Evolutionary conservation across 768 basidiomycete genomes (phyloP).

Genomic region (Kwoniella sp.): DNA sequence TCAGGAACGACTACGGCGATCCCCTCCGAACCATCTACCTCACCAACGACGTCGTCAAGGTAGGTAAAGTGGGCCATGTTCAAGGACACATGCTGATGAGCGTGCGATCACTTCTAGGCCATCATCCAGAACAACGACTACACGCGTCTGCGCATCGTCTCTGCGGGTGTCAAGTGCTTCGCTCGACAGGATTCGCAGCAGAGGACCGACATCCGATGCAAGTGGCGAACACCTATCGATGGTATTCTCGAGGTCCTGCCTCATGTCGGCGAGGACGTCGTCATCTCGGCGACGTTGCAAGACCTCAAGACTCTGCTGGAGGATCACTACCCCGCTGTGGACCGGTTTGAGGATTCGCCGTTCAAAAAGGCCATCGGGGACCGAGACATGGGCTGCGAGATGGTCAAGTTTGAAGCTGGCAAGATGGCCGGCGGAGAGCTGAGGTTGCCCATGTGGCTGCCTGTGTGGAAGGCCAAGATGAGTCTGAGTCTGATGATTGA

Average conservation of each 20-base stretch:
- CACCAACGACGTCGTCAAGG: constrained; percentile 75
- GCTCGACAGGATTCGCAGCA: constrained; percentile 72
- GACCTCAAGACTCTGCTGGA: constrained; percentile 66
- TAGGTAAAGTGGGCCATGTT: constrained; percentile 18
- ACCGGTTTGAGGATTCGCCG: constrained; percentile 30
- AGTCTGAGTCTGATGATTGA: constrained; percentile 90
- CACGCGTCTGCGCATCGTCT: constrained; percentile 74
- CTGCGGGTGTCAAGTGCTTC: constrained; percentile 91
- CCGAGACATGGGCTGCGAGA: constrained; percentile 54
- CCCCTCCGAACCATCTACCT: constrained; percentile 73
- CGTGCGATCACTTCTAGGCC: constrained; percentile 36
- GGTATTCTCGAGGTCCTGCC: constrained; percentile 80
- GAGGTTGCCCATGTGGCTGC: constrained; percentile 73
- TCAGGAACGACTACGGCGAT: constrained; percentile 66
- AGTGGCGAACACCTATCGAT: constrained; percentile 66
- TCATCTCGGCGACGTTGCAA: constrained; percentile 60
- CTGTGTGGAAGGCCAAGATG: constrained; percentile 88
- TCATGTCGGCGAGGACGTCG: constrained; percentile 62
- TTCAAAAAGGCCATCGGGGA: constrained; percentile 54
- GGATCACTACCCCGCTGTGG: constrained; percentile 70
- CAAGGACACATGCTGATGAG: background rate
- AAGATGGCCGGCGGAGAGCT: constrained; percentile 57
- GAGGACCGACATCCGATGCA: constrained; percentile 49
- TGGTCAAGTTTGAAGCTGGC: constrained; percentile 65
- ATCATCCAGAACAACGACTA: constrained; percentile 78